Conservation (phyloP, 495 filamentous ascomycete species). For the Zalerion maritima region DNA sequence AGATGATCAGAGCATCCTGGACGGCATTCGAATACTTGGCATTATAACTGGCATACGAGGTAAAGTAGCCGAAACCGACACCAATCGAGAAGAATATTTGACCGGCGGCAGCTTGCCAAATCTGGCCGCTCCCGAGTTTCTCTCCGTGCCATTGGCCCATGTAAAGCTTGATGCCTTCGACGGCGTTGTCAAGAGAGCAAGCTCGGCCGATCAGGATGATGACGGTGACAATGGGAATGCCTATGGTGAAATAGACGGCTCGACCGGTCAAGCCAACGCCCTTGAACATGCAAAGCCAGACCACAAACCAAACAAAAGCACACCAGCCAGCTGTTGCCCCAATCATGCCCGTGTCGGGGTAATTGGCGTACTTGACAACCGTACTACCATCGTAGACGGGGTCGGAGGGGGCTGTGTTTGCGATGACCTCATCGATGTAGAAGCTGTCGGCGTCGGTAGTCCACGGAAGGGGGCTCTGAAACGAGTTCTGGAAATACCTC, state of each 20-base stretch:
- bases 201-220: conserved; percentile 23
- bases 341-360: conserved; percentile 11
- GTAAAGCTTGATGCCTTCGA: conserved; percentile 14
- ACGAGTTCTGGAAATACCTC: conserved; percentile 23
- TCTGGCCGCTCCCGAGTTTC: conserved; percentile 4
- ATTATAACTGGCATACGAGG: conserved; percentile 8
- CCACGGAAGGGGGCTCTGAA: conserved; percentile 21
- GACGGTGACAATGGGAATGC: conserved; percentile 21
- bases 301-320: conserved; percentile 23
- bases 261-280: conserved; percentile 23
- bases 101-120: conserved; percentile 7
- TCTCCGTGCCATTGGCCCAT: conserved; percentile 3
- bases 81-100: conserved; percentile 9
- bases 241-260: conserved; percentile 26
- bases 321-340: conserved; percentile 24
- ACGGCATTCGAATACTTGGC: conserved; percentile 18
- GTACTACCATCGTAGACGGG: conserved; percentile 9
- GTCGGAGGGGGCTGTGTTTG: conserved; percentile 15
- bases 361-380: conserved; percentile 12
- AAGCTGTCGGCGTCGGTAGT: conserved; percentile 16
- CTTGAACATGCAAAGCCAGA: conserved; percentile 25
- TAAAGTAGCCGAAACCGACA: conserved; percentile 9
- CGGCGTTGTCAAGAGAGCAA: conserved; percentile 19
- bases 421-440: conserved; percentile 16
- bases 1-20: conserved; percentile 24